Base-by-base conservation (phyloP, 768 basidiomycete species). In the Pholiota molesta region DNA sequence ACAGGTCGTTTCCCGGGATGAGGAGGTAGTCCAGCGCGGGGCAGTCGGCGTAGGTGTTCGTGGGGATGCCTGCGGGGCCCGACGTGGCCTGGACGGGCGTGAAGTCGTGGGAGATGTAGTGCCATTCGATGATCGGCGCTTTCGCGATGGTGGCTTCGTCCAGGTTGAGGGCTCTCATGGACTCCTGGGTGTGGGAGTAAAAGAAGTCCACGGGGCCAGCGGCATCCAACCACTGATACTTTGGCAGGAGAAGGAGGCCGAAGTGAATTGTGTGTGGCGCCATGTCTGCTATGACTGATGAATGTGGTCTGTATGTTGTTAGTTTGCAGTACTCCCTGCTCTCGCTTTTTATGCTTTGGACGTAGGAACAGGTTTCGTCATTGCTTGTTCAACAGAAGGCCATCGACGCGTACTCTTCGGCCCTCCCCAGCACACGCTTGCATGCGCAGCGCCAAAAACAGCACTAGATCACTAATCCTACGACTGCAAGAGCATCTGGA, bases 11-110 rank as follows among this genome's bases (percentile, higher is more conserved):
- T 0, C 72, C 72, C 0, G 72, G 71, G 23, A 71, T 57, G 52
- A 73, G 19, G 55, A 73, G 62, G 55, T 69, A 70, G 62, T 73
- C 68, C 47, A 73, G 60, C 28, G 49, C 58, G 0, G 72, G 72
- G 55, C 67, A 69, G 49, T 56, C 57, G 5, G 45, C 61, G 55
- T 66, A 71, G 2, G 71, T 72, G 61, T 35, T 33, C 2, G 69
- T 66, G 3, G 72, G 72, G 16, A 49, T 51, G 14, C 63, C 64
- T 0, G 52, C 59, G 4, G 72, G 69, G 5, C 71, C 70, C 4
- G 67, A 60, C 17, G 63, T 54, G 1, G 72, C 62, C 7, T 52
- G 47, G 5, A 71, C 61, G n/a, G 65, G 66, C 2, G 37, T 57
- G 45, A 68, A 60, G 45, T 63, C 60, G 19, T 52, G 19, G 2